Evolutionary conservation across 768 basidiomycete species (phyloP).

Genomic region (Hygrocybe coccinea): DNA sequence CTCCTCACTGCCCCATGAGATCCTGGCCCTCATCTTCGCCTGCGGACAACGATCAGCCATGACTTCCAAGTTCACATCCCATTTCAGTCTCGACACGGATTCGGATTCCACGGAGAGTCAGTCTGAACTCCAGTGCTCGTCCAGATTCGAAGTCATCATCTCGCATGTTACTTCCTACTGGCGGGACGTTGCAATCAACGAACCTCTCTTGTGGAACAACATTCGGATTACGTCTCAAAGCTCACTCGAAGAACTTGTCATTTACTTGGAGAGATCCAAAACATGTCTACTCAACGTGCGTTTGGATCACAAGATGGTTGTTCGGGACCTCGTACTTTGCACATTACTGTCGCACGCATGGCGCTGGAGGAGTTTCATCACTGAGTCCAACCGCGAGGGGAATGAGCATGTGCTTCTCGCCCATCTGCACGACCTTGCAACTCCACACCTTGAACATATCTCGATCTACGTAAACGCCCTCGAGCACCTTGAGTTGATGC

Average conservation of each 20-base stretch:
- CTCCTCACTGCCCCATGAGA: slow-evolving; percentile 27
- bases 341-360: slow-evolving; percentile 28
- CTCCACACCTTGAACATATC: slow-evolving; percentile 36
- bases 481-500: slow-evolving; percentile 15
- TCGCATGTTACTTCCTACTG: slow-evolving; percentile 39
- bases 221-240: slow-evolving; percentile 27
- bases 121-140: neutral
- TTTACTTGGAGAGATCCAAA: slow-evolving; percentile 34
- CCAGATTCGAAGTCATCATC: slow-evolving; percentile 27
- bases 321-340: slow-evolving; percentile 21
- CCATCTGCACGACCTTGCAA: slow-evolving; percentile 23
- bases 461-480: slow-evolving; percentile 34
- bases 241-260: slow-evolving; percentile 18
- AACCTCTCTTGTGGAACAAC: slow-evolving; percentile 38
- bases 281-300: slow-evolving; percentile 30
- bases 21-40: slow-evolving; percentile 32
- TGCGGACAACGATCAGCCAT: slow-evolving; percentile 20
- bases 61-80: neutral
- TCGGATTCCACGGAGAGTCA: neutral
- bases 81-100: neutral
- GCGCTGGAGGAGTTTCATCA: slow-evolving; percentile 36
- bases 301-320: slow-evolving; percentile 19
- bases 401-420: neutral
- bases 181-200: slow-evolving; percentile 35
- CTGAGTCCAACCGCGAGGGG: slow-evolving; percentile 26